Conservation (phyloP, 2,329 filamentous ascomycete genomes). For the Phialemoniopsis sp. region DNA sequence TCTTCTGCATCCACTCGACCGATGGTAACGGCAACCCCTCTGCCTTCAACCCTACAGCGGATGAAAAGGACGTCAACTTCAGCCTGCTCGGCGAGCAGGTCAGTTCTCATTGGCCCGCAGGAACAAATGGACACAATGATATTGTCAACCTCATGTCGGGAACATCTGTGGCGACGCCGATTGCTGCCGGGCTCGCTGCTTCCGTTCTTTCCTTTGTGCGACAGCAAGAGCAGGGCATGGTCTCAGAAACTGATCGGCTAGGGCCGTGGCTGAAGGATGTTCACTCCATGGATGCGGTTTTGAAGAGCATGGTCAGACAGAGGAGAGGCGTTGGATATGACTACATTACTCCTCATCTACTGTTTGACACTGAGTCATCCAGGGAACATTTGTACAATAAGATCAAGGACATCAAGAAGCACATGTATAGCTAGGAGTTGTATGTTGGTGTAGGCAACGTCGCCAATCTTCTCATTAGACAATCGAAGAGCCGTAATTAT, state of each 20-base stretch:
- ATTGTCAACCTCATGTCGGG: conserved; percentile 8
- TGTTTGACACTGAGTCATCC: conserved; percentile 2
- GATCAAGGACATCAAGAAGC: too few species aligned
- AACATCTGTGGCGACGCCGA: conserved; percentile 17
- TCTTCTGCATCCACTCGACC: not conserved
- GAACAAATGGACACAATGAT: conserved; percentile 1
- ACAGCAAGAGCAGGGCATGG: conserved; percentile 4
- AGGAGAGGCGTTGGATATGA: conserved; percentile 8
- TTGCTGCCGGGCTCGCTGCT: conserved; percentile 15
- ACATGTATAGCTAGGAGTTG: too few species aligned
- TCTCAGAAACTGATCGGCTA: conserved; percentile 2
- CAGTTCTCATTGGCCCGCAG: conserved; percentile 12
- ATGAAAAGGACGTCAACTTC: conserved; percentile 10
- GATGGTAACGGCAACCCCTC: not conserved
- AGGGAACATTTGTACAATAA: conserved; percentile 5
- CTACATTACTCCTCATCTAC: conserved; percentile 8
- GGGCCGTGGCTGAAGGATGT: conserved; percentile 3
- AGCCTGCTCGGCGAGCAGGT: conserved; percentile 16
- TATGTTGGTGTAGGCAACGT: too few species aligned
- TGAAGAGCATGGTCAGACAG: conserved; percentile 6
- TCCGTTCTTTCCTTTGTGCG: conserved; percentile 11
- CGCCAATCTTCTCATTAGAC: too few species aligned
- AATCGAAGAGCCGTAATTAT: too few species aligned
- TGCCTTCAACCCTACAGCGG: conserved; percentile 12
- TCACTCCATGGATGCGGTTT: conserved; percentile 6